Conservation (phyloP, 2,329 filamentous ascomycete genomes). For the Didymella sp. region DNA sequence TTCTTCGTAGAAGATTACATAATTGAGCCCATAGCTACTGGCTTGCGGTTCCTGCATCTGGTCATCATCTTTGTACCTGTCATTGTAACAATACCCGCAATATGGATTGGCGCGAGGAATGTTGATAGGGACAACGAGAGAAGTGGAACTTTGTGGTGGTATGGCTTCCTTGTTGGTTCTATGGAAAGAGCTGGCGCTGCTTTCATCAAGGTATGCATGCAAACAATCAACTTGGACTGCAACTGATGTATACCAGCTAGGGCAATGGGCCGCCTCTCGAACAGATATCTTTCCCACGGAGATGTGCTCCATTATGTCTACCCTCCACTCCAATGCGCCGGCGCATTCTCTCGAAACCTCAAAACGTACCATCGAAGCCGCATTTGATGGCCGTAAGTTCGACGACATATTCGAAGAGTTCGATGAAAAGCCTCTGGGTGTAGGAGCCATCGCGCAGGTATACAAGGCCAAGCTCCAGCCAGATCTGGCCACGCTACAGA, state of each 20-base stretch:
- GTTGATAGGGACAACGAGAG: conserved; percentile 75
- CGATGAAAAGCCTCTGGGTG: conserved; percentile 84
- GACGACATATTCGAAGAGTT: conserved; percentile 97
- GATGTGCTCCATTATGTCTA: conserved; percentile 92
- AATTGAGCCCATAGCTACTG: conserved; percentile 86
- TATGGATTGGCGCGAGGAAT: conserved; percentile 77
- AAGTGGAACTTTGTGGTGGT: conserved; percentile 91
- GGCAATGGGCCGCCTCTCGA: conserved; percentile 97
- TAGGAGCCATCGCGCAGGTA: conserved; percentile 96
- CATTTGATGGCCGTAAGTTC: conserved; percentile 81
- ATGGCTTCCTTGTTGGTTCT: conserved; percentile 79
- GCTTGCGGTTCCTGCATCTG: conserved; percentile 85
- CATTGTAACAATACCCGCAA: conserved; percentile 75
- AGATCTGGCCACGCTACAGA: conserved; percentile 70
- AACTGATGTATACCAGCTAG: conserved; percentile 65
- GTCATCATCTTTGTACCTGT: conserved; percentile 91
- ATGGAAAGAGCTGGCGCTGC: conserved; percentile 96
- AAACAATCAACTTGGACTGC: background rate
- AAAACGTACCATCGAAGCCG: conserved; percentile 77
- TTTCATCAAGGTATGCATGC: conserved; percentile 83
- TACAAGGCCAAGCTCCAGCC: conserved; percentile 93
- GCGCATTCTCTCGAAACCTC: conserved; percentile 86
- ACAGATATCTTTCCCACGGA: conserved; percentile 95
- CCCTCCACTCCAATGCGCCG: conserved; percentile 91
- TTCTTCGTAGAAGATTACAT: conserved; percentile 74